Evolutionary conservation across 495 filamentous ascomycete genomes (phyloP).

Genomic region (Hypoxylon trugodes): DNA sequence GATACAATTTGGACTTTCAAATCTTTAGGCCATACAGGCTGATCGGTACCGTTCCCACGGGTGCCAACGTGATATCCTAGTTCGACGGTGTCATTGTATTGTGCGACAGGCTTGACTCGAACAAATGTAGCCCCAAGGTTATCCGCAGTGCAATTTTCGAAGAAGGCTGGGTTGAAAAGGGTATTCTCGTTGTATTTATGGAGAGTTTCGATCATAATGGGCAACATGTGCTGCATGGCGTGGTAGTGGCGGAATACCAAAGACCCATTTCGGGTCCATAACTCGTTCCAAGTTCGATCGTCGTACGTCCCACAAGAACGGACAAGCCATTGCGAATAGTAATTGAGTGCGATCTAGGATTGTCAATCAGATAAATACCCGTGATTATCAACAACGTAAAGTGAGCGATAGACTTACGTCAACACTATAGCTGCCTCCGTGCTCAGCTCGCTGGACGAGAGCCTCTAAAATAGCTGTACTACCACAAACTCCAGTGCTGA

Average conservation of each 20-base stretch:
- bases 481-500: neutral
- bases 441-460: constrained; percentile 59
- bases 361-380: neutral
- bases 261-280: constrained; percentile 21
- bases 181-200: neutral
- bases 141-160: neutral
- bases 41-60: constrained; percentile 24
- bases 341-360: constrained; percentile 55
- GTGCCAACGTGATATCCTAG: constrained; percentile 23
- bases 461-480: constrained; percentile 62
- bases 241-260: neutral
- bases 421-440: constrained; percentile 60
- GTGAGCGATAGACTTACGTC: constrained; percentile 37
- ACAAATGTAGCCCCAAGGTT: neutral
- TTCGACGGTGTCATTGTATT: neutral
- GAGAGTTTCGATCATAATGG: neutral
- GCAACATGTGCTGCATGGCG: neutral
- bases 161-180: neutral
- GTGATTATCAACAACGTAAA: neutral
- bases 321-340: constrained; percentile 66
- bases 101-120: neutral
- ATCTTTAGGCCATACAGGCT: constrained; percentile 29
- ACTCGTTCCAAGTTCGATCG: constrained; percentile 26
- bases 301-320: constrained; percentile 58
- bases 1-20: constrained; percentile 22